Base-by-base conservation (phyloP, 2,329 filamentous ascomycete genomes). In the Dryadomyces quercus-mongolicae region DNA sequence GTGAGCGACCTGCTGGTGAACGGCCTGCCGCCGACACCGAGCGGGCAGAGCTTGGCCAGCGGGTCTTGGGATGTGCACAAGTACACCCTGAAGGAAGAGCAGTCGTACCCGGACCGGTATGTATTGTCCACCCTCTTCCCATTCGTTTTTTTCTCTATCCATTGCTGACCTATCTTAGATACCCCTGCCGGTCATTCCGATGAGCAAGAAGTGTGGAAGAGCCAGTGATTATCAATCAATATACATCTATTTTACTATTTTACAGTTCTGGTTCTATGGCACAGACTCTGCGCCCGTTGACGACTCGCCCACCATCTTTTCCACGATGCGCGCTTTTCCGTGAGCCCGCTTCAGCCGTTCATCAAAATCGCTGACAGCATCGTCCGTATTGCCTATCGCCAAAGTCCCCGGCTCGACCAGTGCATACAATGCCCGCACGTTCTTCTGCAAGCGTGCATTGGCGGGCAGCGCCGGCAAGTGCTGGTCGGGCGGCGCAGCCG, bases 361-460 rank as follows among this genome's bases (percentile, higher is more conserved):
- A 63, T 98, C 93, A 63, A 95, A 91, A 63, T 96, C 91, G 51
- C 86, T 85, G 21, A 98, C 90, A 0, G 85, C 84, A 49, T 95
- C 88, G 65, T 97, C 92, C 5, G 81, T 85, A 65, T 98, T 98
- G 56, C 84, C 77, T 20, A 84, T 91, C 16, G 84, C 83, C 46
- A 96, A 70, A 1, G 83, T 92, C 5, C 82, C 82, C 0, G 85
- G 84, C 66, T 95, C 89, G 3, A 89, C 83, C 15, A 96, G 74
- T 22, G 85, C 84, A 58, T 89, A 84, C 10, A 97, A 74, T 8
- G 82, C 78, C 36, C 78, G 75, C 54, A 96, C 70, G 63, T 97
- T 91, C 69, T 86, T 92, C 55, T 78, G 75, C 7, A 96, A 72
- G 36, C 92, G 77, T 1, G 81, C 68, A 58, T 84, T 90, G 38